These are phyloP conservation scores for Stagonosporopsis tanaceti DNA, from an alignment of 2,329 filamentous ascomycete genomes.

Conservation along the genomic window DNA sequence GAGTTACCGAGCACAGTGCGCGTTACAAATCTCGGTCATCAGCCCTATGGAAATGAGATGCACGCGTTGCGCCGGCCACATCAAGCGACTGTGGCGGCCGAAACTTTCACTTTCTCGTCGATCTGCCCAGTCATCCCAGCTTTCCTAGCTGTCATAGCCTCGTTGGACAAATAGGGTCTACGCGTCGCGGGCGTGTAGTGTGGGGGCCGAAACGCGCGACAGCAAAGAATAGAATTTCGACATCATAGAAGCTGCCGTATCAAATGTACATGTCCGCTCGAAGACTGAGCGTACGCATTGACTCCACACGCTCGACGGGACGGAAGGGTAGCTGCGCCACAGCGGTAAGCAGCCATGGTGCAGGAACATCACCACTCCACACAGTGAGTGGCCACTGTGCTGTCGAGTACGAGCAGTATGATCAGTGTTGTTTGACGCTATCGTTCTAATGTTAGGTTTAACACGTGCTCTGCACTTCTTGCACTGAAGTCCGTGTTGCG, in stretches of 20 bases:
- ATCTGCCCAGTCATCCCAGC: constrained; percentile 18
- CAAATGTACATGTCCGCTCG: neutral
- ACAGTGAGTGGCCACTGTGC: neutral
- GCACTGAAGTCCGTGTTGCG: neutral
- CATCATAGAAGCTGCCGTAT: neutral
- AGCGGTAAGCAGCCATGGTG: constrained; percentile 33
- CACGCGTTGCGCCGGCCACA: neutral
- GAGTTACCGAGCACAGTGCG: neutral
- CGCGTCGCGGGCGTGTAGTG: neutral
- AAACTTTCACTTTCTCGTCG: neutral
- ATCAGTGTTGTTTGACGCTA: no score
- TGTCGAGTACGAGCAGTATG: neutral
- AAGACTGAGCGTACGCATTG: neutral
- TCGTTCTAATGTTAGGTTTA: neutral
- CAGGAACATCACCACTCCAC: neutral
- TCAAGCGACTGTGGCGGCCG: neutral
- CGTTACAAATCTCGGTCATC: constrained; percentile 4
- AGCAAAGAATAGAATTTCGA: constrained; percentile 3
- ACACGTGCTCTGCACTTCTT: neutral
- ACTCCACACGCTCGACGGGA: neutral
- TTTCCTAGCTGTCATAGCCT: constrained; percentile 18
- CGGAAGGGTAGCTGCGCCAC: constrained; percentile 28
- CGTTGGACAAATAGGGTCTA: constrained; percentile 13
- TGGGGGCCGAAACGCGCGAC: constrained; percentile 5
- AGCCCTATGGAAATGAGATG: neutral